Evolutionary conservation across 306 rosid species (phyloP).

Genomic region (Quercus aquifolioides): DNA sequence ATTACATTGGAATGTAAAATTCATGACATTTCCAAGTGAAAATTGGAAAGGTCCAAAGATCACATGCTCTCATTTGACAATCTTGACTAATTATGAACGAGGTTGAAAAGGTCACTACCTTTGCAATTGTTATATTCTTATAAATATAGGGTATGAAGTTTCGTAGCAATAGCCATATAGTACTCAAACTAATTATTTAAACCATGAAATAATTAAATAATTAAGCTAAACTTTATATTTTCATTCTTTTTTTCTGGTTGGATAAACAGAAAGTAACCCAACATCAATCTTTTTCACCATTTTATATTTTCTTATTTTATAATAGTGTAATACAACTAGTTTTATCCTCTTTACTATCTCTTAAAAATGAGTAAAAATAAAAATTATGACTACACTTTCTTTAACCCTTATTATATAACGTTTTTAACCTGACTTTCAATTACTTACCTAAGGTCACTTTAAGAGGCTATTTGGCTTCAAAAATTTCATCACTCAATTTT

Average conservation of each 20-base stretch:
- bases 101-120: background rate
- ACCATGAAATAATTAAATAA: background rate
- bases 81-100: background rate
- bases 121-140: background rate
- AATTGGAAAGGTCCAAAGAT: background rate
- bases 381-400: background rate
- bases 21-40: background rate
- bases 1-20: background rate
- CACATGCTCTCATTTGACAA: background rate
- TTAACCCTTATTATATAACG: background rate
- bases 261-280: background rate
- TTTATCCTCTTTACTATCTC: background rate
- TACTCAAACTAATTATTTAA: background rate
- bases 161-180: background rate
- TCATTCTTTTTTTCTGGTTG: background rate
- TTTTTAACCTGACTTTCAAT: background rate
- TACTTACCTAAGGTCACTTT: background rate
- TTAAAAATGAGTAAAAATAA: background rate
- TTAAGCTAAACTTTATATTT: background rate
- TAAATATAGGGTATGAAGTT: background rate
- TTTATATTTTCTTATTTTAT: background rate
- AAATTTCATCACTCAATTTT: no score
- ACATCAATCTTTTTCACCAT: background rate
- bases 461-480: no score
- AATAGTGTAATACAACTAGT: background rate